phyloP scores from a whole-genome alignment of 2,329 filamentous ascomycete genomes.

The Aspergillus sp. region DNA sequence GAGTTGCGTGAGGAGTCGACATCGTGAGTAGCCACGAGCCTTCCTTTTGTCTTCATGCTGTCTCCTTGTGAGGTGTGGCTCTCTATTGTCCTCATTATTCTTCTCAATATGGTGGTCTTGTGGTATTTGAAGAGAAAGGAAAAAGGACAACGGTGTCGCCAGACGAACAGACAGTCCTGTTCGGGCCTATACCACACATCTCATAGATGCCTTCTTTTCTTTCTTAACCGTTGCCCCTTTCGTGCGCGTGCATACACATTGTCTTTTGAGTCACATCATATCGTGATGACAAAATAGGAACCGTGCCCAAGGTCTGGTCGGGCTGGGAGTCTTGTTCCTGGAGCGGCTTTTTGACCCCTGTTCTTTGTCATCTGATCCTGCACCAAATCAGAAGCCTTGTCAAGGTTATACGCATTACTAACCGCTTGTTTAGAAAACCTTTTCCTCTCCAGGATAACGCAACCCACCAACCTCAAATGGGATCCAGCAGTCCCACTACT shows the following conservation, averaged over 20 bases:
- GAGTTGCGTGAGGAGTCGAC: conserved; percentile 49
- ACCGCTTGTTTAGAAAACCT: conserved; percentile 20
- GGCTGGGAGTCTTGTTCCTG: no score
- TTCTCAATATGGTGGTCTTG: no score
- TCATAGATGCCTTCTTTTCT: no score
- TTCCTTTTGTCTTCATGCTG: conserved; percentile 1
- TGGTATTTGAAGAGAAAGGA: no score
- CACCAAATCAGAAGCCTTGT: background rate
- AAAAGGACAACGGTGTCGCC: no score
- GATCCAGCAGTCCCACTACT: conserved; percentile 73
- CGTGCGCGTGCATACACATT: no score
- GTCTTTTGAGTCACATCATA: background rate
- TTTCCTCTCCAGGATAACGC: conserved; percentile 35
- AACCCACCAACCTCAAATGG: conserved; percentile 40
- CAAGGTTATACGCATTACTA: conserved; percentile 15
- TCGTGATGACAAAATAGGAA: background rate
- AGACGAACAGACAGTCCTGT: no score
- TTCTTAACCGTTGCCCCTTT: no score
- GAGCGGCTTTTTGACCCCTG: background rate
- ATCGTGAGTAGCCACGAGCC: conserved; percentile 43
- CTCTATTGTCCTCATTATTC: no score
- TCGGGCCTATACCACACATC: no score
- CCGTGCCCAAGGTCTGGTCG: no score
- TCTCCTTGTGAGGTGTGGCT: no score
- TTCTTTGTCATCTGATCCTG: background rate